Evolutionary conservation across 2,329 filamentous ascomycete genomes (phyloP), one percentile per base, ranked within the genome.

Genomic region (Sporothrix sp.): DNA sequence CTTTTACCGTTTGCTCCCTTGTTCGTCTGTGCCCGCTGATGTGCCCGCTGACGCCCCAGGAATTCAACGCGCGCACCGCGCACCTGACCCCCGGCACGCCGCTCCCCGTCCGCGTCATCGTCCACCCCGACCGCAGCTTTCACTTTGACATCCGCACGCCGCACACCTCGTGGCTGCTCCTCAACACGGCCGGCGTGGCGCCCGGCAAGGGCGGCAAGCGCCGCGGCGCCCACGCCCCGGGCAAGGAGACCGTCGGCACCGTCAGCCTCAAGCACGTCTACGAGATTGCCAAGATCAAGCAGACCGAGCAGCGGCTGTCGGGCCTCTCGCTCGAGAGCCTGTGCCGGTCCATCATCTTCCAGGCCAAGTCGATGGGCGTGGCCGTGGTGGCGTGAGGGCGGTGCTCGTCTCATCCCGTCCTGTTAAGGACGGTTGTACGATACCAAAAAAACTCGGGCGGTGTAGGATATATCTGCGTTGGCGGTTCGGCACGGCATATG

Each of bases 211-310:
- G 91, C 66, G 84, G 84, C 61, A 85, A 86, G 61, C 73, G 88
- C 58, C 79, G 88, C 62, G 93, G 89, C 11, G 86, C 89, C 1
- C 75, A 74, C 62, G 84, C 81, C 50, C 85, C 87, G 0, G 85
- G 83, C 1, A 75, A 83, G 54, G 87, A 95, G 59, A 80, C 72
- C 7, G 79, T 95, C n/a, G 93, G 91, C 52, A 84, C 79, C 3
- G 77, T 98, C 51, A 93, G 85, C 61, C 71, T 98, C 62, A 98
- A 98, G 74, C 93, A 98, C 70, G 74, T 98, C 20, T 97, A 89
- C 70, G 91, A 97, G 71, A 97, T 98, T 68, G 93, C 93, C 58
- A 90, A 87, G 75, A 94, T 98, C 63, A 98, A 98, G 77, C 84
- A 87, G 58, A 72, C 76, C 48, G 87, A 93, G 68, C 70, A 82